Evolutionary conservation across 2,329 filamentous ascomycete species (phyloP).

Genomic region (Paramyrothecium roridum): DNA sequence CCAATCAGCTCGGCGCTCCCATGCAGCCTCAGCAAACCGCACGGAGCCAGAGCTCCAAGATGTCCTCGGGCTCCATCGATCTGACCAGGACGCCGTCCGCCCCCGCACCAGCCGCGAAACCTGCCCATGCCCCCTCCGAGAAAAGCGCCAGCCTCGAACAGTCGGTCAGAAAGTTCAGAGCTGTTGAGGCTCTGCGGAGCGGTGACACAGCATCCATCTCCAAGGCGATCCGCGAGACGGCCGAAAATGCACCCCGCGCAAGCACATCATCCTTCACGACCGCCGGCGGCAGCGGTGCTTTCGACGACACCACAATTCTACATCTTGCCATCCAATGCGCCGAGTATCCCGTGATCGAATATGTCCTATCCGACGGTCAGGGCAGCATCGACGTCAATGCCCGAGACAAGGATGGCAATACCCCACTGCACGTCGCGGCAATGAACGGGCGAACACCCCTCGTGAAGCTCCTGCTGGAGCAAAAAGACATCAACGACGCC

Average conservation of each 20-base stretch:
- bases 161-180: constrained; percentile 88
- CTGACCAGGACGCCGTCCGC: constrained; percentile 39
- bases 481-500: constrained; percentile 82
- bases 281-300: constrained; percentile 34
- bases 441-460: constrained; percentile 75
- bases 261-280: constrained; percentile 55
- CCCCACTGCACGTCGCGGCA: constrained; percentile 84
- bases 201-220: constrained; percentile 90
- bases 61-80: constrained; percentile 39
- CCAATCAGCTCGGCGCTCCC: constrained; percentile 27
- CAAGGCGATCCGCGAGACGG: constrained; percentile 72
- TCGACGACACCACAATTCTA: constrained; percentile 85
- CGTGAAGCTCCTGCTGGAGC: constrained; percentile 80
- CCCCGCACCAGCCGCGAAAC: constrained; percentile 23
- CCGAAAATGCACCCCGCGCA: constrained; percentile 47
- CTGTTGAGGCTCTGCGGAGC: constrained; percentile 87
- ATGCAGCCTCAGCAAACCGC: constrained; percentile 31
- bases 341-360: constrained; percentile 88
- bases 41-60: constrained; percentile 43
- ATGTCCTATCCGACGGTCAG: constrained; percentile 76
- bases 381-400: constrained; percentile 77
- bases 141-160: constrained; percentile 72
- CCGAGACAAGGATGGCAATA: constrained; percentile 91
- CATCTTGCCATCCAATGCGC: constrained; percentile 96
- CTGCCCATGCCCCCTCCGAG: constrained; percentile 27